Base-by-base conservation (phyloP, 148 eudicot genomes). In the Fagopyrum esculentum region DNA sequence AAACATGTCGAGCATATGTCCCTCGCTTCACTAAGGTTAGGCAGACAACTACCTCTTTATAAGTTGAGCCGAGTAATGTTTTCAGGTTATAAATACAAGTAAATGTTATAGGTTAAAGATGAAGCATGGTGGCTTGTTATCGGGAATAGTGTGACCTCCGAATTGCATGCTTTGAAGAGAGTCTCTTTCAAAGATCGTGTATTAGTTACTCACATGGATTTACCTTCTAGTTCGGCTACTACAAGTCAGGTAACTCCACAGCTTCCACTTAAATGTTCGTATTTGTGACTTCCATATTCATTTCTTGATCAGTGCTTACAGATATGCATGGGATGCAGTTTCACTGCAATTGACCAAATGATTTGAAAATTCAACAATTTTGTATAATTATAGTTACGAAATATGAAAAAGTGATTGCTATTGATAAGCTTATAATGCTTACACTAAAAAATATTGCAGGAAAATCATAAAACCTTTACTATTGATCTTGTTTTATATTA, bases 61-160 rank as follows among this genome's bases (percentile, higher is more conserved):
- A 45, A 40, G 54, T 16, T 46, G 46, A 71, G 51, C 6, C 0
- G 22, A 11, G 16, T 35, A n/a, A 71, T 49, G 55, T 6, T 46
- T 71, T 45, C 74, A 49, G 51, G 16, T 9, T n/a, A 49, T 6
- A 26, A 35, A 8, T 51, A 15, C 7, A 2, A 72, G 16, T 40
- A 77, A 51, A 47, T 78, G 51, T 80, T 30, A 30, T 83, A 94
- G 97, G 84, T 91, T 78, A 94, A 94, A 90, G 93, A 90, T 75
- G 98, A 94, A 84, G 96, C 98, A 1, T 94, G 98, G 98, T 94
- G 98, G 97, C 76, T 94, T 77, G 85, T 94, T 74, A 89, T 94
- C 6, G 91, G 90, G 47, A 90, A 92, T 78, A 86, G 87, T 50
- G 64, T 84, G 35, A 87, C 91, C 74, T 84, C 89, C 71, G 96